A percentile compares a stretch with the other conserved stretches of the same genome.
These are phyloP conservation scores for Cichorium intybus DNA, from an alignment of 140 eudicot species.

Conservation along the genomic window DNA sequence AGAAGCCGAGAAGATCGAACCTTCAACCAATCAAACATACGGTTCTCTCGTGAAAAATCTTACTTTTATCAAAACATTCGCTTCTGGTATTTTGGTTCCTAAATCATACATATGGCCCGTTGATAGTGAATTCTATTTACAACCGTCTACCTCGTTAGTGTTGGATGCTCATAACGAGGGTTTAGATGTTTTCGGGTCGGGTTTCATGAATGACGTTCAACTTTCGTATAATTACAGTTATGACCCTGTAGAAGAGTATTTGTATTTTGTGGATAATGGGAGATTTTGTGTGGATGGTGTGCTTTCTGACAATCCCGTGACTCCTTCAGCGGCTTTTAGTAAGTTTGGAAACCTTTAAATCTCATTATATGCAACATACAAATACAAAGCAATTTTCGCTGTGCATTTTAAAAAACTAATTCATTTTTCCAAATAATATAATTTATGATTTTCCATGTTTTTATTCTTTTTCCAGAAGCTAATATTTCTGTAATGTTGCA, in stretches of 20 bases:
- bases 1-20: constrained; percentile 41
- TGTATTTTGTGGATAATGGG: constrained; percentile 56
- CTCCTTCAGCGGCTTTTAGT: constrained; percentile 74
- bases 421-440: background rate
- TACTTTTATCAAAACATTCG: constrained; percentile 61
- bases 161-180: constrained; percentile 71
- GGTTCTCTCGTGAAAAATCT: constrained; percentile 62
- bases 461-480: background rate
- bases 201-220: constrained; percentile 61
- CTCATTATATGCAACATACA: background rate
- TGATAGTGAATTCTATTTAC: constrained; percentile 42
- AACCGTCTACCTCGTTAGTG: constrained; percentile 55
- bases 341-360: constrained; percentile 15
- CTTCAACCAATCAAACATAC: constrained; percentile 65
- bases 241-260: constrained; percentile 72
- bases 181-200: constrained; percentile 56
- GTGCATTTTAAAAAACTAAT: background rate
- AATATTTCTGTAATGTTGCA: constrained; percentile 32
- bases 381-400: background rate
- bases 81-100: constrained; percentile 84
- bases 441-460: background rate
- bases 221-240: constrained; percentile 68
- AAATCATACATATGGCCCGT: constrained; percentile 68
- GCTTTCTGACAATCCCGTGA: constrained; percentile 71
- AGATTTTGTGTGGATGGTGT: constrained; percentile 83